These are phyloP conservation scores for Nitzschia putrida DNA, from an alignment of 108 stramenopile species.

Conservation along the genomic window DNA sequence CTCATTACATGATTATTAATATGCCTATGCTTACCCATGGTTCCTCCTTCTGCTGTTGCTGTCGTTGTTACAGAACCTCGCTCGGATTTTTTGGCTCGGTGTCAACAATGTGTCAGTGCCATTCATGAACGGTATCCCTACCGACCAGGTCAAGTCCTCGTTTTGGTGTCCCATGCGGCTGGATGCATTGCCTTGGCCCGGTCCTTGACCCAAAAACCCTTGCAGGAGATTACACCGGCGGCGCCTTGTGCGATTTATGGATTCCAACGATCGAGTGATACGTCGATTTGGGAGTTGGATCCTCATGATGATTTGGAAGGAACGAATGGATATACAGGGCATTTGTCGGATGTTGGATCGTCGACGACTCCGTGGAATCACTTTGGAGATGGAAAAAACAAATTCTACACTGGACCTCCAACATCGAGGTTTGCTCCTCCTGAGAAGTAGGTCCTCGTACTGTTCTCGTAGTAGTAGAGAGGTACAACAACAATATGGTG, in stretches of 20 bases:
- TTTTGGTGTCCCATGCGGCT: slow-evolving; percentile 63
- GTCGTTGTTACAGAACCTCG: slow-evolving; percentile 33
- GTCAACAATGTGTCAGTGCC: slow-evolving; percentile 37
- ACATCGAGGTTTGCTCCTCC: slow-evolving; percentile 43
- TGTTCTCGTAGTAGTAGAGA: no score
- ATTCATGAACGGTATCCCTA: slow-evolving; percentile 40
- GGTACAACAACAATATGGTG: no score
- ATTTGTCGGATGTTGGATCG: slow-evolving; percentile 51
- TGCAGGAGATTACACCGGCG: slow-evolving; percentile 54
- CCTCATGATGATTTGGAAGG: slow-evolving; percentile 37
- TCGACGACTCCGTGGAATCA: slow-evolving; percentile 60
- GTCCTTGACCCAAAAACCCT: slow-evolving; percentile 27
- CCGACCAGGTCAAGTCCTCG: slow-evolving; percentile 30
- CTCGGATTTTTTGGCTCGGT: slow-evolving; percentile 41
- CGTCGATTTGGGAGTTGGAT: slow-evolving; percentile 48
- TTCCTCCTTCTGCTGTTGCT: slow-evolving; percentile 11
- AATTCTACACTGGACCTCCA: slow-evolving; percentile 61
- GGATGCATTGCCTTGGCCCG: slow-evolving; percentile 49
- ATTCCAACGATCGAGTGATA: slow-evolving; percentile 36
- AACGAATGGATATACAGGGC: slow-evolving; percentile 55
- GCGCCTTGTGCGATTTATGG: slow-evolving; percentile 55
- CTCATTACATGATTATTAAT: not conserved
- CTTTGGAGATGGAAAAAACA: slow-evolving; percentile 50
- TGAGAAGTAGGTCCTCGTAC: not conserved
- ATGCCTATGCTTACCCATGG: not conserved